These are phyloP conservation scores for Nannochloris sp. DNA, from an alignment of 139 green algal species.

Conservation along the genomic window DNA sequence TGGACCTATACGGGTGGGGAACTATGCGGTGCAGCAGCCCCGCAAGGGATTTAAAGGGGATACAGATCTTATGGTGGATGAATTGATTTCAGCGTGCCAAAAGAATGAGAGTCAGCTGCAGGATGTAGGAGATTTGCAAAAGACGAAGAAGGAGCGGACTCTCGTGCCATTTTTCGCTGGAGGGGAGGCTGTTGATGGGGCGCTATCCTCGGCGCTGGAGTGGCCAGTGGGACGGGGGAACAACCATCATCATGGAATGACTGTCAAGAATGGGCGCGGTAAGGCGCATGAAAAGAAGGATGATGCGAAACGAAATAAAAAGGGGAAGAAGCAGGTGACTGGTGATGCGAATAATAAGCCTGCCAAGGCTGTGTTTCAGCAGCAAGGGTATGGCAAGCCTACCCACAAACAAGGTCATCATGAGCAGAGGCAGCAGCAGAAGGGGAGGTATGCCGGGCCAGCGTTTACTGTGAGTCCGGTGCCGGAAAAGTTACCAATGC, in stretches of 20 bases:
- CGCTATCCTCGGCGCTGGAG: not conserved
- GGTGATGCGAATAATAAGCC: not conserved
- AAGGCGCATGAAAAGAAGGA: not conserved
- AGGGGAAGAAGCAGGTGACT: not conserved
- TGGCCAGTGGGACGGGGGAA: not conserved
- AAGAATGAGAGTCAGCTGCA: not conserved
- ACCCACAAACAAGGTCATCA: not conserved
- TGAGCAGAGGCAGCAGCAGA: not conserved
- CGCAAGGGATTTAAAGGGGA: conserved; percentile 26
- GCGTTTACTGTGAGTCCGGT: conserved; percentile 30
- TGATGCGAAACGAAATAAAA: not conserved
- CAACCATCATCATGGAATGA: too few species aligned
- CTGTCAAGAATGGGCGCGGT: conserved; percentile 4
- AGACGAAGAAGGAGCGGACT: conserved; percentile 16
- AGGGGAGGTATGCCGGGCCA: conserved; percentile 16
- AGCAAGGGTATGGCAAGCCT: not conserved
- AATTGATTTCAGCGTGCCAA: conserved; percentile 9
- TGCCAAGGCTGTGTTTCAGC: not conserved
- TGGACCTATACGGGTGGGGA: not conserved
- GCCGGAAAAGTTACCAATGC: conserved; percentile 24
- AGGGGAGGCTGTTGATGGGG: not conserved
- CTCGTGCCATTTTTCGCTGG: conserved; percentile 30
- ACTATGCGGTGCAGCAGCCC: not conserved
- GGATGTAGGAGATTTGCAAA: not conserved
- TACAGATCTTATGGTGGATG: conserved; percentile 11